These are phyloP conservation scores for Fibroporia radiculosa DNA, from an alignment of 768 basidiomycete genomes.

Conservation along the genomic window DNA sequence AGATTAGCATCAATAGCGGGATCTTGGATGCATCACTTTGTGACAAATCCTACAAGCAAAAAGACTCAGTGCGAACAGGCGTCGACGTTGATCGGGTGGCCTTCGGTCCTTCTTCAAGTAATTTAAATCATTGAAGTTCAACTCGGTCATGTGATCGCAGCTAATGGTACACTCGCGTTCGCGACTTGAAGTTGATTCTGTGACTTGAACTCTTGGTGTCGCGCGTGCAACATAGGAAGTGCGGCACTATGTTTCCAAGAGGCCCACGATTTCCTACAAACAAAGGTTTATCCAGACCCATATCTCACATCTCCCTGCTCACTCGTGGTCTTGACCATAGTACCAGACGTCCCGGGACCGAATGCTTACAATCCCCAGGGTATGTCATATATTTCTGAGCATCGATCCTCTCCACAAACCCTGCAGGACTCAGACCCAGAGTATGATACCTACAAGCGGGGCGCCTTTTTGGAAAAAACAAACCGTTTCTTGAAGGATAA, in stretches of 20 bases:
- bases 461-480: slow-evolving; percentile 51
- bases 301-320: neutral
- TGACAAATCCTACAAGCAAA: too few relatives aligned
- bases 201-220: too few relatives aligned
- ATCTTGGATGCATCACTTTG: too few relatives aligned
- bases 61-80: too few relatives aligned
- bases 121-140: too few relatives aligned
- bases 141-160: too few relatives aligned
- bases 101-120: too few relatives aligned
- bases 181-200: too few relatives aligned
- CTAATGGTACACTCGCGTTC: too few relatives aligned
- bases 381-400: slow-evolving; percentile 9
- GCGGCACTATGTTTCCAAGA: slow-evolving; percentile 34
- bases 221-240: too few relatives aligned
- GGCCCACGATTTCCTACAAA: slow-evolving; percentile 34
- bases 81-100: too few relatives aligned
- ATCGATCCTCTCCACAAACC: neutral
- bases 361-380: slow-evolving; percentile 41
- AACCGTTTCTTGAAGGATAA: slow-evolving; percentile 44
- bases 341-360: slow-evolving; percentile 45
- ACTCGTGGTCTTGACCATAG: slow-evolving; percentile 23
- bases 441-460: slow-evolving; percentile 46
- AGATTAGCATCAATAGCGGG: too few relatives aligned
- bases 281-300: slow-evolving; percentile 9
- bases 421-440: slow-evolving; percentile 28